phyloP scores from a whole-genome alignment of 352 stramenopile genomes.

The Saprolegnia diclina region DNA sequence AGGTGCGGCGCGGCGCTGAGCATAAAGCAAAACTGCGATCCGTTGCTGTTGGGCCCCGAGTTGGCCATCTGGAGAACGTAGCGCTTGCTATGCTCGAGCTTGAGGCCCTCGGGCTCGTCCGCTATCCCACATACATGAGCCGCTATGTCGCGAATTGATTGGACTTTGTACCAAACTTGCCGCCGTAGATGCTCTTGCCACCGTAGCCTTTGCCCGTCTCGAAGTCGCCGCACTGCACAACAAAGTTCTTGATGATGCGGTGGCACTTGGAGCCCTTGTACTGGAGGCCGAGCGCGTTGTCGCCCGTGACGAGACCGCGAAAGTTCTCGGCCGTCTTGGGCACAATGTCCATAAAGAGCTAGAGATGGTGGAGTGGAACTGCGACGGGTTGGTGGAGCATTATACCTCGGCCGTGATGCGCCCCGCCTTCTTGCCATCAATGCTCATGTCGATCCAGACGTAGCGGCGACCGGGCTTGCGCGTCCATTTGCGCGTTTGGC shows the following conservation, averaged over 20 bases:
- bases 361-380: constrained; percentile 35
- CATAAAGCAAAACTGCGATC: constrained; percentile 99
- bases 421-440: constrained; percentile 63
- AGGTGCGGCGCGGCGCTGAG: constrained; percentile 58
- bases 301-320: constrained; percentile 93
- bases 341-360: constrained; percentile 92
- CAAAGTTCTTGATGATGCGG: constrained; percentile 96
- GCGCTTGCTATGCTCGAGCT: constrained; percentile 53
- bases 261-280: constrained; percentile 91
- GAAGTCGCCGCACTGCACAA: constrained; percentile 97
- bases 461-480: constrained; percentile 70
- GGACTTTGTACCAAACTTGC: constrained; percentile 81
- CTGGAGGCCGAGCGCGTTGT: constrained; percentile 88
- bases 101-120: constrained; percentile 40
- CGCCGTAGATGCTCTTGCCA: constrained; percentile 96
- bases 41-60: constrained; percentile 95
- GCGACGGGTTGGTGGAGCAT: too few relatives aligned
- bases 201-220: constrained; percentile 90
- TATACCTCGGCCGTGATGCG: constrained; percentile 66
- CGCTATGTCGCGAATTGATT: background rate
- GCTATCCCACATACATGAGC: constrained; percentile 14
- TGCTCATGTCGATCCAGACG: constrained; percentile 79
- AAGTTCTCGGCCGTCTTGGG: constrained; percentile 99
- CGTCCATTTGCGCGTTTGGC: constrained; percentile 30
- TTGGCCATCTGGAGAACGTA: constrained; percentile 98